Evolutionary conservation across 768 basidiomycete species (phyloP), one percentile per base, ranked within the genome.

Genomic region (Sistotremastrum niveocremeum): DNA sequence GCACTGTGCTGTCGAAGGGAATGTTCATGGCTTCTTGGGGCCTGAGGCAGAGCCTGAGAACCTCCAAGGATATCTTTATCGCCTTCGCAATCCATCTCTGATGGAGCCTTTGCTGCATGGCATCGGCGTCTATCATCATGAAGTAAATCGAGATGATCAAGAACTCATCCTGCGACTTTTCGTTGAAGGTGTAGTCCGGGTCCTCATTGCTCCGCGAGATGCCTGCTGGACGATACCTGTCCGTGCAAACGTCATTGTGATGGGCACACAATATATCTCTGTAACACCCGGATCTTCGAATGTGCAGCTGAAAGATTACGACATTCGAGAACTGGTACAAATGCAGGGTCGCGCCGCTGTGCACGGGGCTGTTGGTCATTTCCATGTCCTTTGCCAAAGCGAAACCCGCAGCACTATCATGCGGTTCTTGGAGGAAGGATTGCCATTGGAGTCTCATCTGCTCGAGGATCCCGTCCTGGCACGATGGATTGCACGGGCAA

Each of bases 311-410:
- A 71, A 72, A 39, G 89, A 91, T 58, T 98, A 98, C 60, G 66
- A 67, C 0, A 65, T 94, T 35, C 69, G 76, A 12, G 91, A 98
- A 54, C 63, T 99, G 34, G 78, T 85, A 43, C 79, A 77, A 47
- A 98, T 99, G 93, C 93, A 98, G 62, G 77, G 86, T 46, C 75
- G 78, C 33, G 91, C 91, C 3, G 73, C 89, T 8, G 77, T 79
- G 51, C 63, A 62, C 44, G 57, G 57, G 29, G 54, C 69, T 1
- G 69, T 67, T 7, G 84, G 87, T 0, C 71, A 72, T 47, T 91
- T 94, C 65, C 70, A 83, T 56, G 63, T 98, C 40, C 85, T 99
- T 58, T 97, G 94, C 61, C 93, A 90, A 53, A 69, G 78, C 5
- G 93, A 95, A 59, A 76, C 81, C 41, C 76, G 78, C 50, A 85